phyloP scores from a whole-genome alignment of 2,329 filamentous ascomycete genomes.

The Pseudofabraea citricarpa region DNA sequence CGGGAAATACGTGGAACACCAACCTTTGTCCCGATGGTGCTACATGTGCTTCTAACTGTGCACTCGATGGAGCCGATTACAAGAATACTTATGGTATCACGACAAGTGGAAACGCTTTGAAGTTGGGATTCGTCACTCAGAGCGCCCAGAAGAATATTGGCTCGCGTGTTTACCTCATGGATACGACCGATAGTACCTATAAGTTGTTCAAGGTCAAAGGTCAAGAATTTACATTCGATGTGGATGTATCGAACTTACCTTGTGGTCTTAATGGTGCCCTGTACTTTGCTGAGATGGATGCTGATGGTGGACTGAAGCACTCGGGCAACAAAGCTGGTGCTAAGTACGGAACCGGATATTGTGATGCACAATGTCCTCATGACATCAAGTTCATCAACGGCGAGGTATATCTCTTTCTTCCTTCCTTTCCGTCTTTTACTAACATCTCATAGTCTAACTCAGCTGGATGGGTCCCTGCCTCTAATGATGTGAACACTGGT shows the following conservation, averaged over 20 bases:
- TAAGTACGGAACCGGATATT: constrained; percentile 59
- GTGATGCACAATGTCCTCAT: constrained; percentile 53
- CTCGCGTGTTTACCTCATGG: constrained; percentile 62
- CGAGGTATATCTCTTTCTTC: constrained; percentile 23
- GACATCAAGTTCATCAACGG: constrained; percentile 51
- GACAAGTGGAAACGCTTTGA: constrained; percentile 46
- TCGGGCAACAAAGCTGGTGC: constrained; percentile 53
- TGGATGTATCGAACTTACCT: constrained; percentile 63
- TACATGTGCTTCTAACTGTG: constrained; percentile 45
- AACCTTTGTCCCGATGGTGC: constrained; percentile 38
- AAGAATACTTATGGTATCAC: constrained; percentile 48
- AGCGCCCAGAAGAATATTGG: constrained; percentile 44
- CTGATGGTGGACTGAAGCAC: constrained; percentile 54
- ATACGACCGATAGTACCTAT: constrained; percentile 51
- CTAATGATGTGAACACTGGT: constrained; percentile 48
- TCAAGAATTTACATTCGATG: constrained; percentile 70
- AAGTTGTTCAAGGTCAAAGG: constrained; percentile 60
- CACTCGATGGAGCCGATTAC: constrained; percentile 51
- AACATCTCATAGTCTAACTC: background rate
- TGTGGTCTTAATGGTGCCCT: constrained; percentile 71
- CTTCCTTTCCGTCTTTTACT: background rate
- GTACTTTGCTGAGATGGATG: constrained; percentile 61
- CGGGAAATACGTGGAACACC: constrained; percentile 37
- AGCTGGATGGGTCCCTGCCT: constrained; percentile 26
- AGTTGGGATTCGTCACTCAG: constrained; percentile 50